These are phyloP conservation scores for Bocquillonia castaneifolia DNA, from an alignment of 441 rosid species.

Conservation along the genomic window DNA sequence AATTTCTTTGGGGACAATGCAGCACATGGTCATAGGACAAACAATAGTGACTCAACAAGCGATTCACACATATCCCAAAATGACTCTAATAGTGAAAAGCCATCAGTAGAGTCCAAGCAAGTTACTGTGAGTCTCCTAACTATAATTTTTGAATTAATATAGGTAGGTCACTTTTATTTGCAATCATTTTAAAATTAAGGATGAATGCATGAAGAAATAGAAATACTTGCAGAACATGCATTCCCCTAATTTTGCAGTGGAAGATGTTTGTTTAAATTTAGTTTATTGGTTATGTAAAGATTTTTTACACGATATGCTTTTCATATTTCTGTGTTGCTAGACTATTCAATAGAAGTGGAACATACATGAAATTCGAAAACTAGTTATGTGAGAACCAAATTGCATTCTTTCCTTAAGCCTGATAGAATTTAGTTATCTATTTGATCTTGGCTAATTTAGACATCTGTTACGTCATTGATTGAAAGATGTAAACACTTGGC, in stretches of 20 bases:
- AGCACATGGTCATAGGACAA: conserved; percentile 31
- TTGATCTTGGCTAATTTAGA: background rate
- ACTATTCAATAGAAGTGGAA: background rate
- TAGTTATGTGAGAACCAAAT: background rate
- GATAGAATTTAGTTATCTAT: background rate
- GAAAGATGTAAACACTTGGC: background rate
- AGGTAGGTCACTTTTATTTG: background rate
- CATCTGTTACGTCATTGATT: background rate
- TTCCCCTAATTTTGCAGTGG: background rate
- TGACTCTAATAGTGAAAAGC: conserved; percentile 22
- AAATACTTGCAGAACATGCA: background rate
- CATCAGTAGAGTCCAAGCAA: conserved; percentile 24
- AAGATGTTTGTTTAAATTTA: background rate
- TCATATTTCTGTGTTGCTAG: background rate
- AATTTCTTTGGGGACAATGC: conserved; percentile 46
- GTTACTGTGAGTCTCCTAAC: conserved; percentile 33
- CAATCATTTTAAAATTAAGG: background rate
- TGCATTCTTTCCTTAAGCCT: background rate
- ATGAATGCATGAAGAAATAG: conserved; percentile 4
- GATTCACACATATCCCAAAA: conserved; percentile 21
- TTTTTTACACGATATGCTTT: background rate
- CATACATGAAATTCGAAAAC: background rate
- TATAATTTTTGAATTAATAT: background rate
- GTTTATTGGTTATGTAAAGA: background rate
- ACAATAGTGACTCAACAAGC: conserved; percentile 21